These are phyloP conservation scores for Rhodotorula sphaerocarpa DNA, from an alignment of 768 basidiomycete genomes.

Conservation along the genomic window DNA sequence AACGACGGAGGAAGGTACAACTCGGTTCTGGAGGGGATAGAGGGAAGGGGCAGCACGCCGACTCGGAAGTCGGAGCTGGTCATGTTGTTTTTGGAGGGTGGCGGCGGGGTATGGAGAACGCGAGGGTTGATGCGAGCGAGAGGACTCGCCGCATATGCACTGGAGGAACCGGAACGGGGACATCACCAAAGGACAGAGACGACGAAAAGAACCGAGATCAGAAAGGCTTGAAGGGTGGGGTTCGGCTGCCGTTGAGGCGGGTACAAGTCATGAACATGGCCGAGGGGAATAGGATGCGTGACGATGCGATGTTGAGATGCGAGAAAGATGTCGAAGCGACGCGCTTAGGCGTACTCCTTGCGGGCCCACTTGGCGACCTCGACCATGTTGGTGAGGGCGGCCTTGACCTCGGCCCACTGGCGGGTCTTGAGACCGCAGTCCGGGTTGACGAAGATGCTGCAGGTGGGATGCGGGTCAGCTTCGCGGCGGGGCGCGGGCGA, in stretches of 20 bases:
- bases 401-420: constrained; percentile 26
- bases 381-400: constrained; percentile 59
- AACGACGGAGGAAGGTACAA: neutral
- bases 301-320: constrained; percentile 5
- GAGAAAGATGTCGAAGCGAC: neutral
- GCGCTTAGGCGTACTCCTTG: constrained; percentile 50
- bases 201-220: neutral
- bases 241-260: constrained; percentile 16
- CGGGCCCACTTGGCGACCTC: constrained; percentile 90
- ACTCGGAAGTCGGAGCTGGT: no score
- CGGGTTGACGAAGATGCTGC: constrained; percentile 74
- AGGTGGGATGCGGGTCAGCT: neutral
- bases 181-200: neutral
- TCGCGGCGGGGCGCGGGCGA: neutral
- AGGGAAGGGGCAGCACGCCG: neutral
- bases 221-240: neutral
- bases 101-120: neutral
- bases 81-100: neutral
- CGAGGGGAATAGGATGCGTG: neutral
- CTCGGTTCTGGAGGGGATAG: neutral
- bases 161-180: neutral
- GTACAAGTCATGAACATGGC: neutral
- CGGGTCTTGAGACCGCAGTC: constrained; percentile 99
- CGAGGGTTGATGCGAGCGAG: constrained; percentile 2
- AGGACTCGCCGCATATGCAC: constrained; percentile 22